Percentiles rank a stretch among this genome's conserved stretches.
These are phyloP conservation scores for Argentina anserina DNA, from an alignment of 306 rosid genomes.

Conservation along the genomic window DNA sequence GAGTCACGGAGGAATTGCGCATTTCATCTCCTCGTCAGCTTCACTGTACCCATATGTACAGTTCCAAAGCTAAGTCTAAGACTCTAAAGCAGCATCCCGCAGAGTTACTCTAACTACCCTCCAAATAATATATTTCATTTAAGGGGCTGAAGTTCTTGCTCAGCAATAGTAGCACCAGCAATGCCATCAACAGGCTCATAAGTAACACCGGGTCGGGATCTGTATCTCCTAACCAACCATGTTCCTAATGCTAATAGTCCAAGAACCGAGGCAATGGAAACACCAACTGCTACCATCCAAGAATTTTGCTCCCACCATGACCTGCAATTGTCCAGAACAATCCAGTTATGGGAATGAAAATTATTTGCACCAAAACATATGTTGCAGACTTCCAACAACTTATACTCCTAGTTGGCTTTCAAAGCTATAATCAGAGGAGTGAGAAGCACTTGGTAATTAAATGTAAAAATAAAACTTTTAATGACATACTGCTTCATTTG, in stretches of 20 bases:
- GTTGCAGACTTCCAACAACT: not conserved
- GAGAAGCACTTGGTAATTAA: not conserved
- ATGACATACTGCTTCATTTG: conserved; percentile 27
- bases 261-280: conserved; percentile 25
- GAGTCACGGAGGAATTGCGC: conserved; percentile 8
- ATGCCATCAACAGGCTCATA: conserved; percentile 31
- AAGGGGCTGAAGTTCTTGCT: conserved; percentile 53
- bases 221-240: conserved; percentile 36
- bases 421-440: not conserved
- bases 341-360: not conserved
- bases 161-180: conserved; percentile 22
- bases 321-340: conserved; percentile 27
- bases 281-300: conserved; percentile 28
- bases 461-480: not conserved
- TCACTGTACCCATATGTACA: conserved; percentile 1
- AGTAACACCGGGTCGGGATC: conserved; percentile 19
- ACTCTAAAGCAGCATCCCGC: not conserved
- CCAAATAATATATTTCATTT: not conserved
- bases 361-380: not conserved
- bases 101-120: not conserved
- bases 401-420: not conserved
- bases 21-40: conserved; percentile 12
- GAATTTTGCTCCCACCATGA: conserved; percentile 34
- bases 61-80: not conserved
- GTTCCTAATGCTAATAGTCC: conserved; percentile 29